Evolutionary conservation across 179 eudicot genomes (phyloP), one percentile per base, ranked within the genome.

Genomic region (Beta macrorhiza): DNA sequence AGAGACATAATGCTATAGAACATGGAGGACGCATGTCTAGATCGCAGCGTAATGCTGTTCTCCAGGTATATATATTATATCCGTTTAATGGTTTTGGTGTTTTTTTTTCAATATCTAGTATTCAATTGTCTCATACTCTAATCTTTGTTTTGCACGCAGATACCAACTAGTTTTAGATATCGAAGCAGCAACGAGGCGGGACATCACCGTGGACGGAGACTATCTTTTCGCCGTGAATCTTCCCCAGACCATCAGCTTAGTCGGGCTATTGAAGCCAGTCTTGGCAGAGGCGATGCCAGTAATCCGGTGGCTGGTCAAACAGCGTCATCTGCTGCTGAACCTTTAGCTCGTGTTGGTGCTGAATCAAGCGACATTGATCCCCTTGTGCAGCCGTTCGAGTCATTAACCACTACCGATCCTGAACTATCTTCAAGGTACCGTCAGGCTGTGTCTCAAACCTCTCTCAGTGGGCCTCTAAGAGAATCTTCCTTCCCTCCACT

Each of bases 21-120:
- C 99, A 96, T 86, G 99, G 99, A 42, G 99, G 99, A 53, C 93
- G 87, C 80, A 94, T 96, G 99, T 96, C 99, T 61, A 92, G 99
- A 79, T 92, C 98, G 20, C 75, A 94, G 88, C 97, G 99, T 52
- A 94, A 86, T 87, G 93, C 97, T 86, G 99, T 87, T 79, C 98
- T 96, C 58, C 98, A 92, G 97, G 99, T 82, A 86, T 53, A 77
- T 63, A 17, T 69, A 69, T 47, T 68, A n/a, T 20, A 57, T 51
- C 58, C 14, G 25, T 45, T 14, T 56, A 52, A 49, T 17, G 58
- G 32, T 82, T 22, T 20, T 67, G 44, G 63, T 71, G 45, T 77
- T 77, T 81, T 52, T 56, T 4, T 37, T 20, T 47, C 3, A 25
- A 61, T 20, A 29, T 64, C n/a, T 79, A 51, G 1, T 47, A 53